Evolutionary conservation across 805 yeast genomes (phyloP).

Genomic region (Saccharomyces eubayanus): DNA sequence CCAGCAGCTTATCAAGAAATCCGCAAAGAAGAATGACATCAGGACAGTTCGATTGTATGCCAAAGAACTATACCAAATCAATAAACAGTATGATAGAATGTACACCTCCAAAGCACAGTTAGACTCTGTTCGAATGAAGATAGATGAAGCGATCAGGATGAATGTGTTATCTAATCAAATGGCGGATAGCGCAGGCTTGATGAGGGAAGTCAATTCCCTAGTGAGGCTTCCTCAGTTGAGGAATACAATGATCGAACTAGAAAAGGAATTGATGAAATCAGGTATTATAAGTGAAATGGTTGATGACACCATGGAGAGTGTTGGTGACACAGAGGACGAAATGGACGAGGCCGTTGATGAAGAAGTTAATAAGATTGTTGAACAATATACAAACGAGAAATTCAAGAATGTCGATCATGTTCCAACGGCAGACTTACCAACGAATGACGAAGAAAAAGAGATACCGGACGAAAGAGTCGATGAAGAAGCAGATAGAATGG

Average conservation of each 20-base stretch:
- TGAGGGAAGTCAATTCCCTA: slow-evolving; percentile 80
- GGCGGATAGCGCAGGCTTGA: slow-evolving; percentile 66
- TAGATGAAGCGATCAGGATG: slow-evolving; percentile 86
- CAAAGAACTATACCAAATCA: slow-evolving; percentile 63
- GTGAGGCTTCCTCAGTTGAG: slow-evolving; percentile 72
- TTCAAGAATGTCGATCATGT: slow-evolving; percentile 32
- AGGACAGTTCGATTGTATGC: slow-evolving; percentile 76
- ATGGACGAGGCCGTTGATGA: slow-evolving; percentile 58
- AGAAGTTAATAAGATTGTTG: slow-evolving; percentile 55
- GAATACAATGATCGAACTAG: slow-evolving; percentile 75
- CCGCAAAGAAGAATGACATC: slow-evolving; percentile 69
- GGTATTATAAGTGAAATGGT: slow-evolving; percentile 93
- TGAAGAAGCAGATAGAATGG: slow-evolving; percentile 64
- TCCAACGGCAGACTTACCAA: slow-evolving; percentile 28
- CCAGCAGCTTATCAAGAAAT: slow-evolving; percentile 59
- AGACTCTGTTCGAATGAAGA: slow-evolving; percentile 78
- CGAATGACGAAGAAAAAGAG: slow-evolving; percentile 28
- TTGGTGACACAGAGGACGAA: slow-evolving; percentile 56
- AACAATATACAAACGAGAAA: slow-evolving; percentile 38
- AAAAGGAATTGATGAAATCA: slow-evolving; percentile 76
- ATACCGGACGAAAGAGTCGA: slow-evolving; percentile 38
- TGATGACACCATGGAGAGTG: slow-evolving; percentile 75
- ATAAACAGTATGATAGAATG: slow-evolving; percentile 65
- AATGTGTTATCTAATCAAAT: slow-evolving; percentile 74
- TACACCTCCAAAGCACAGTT: slow-evolving; percentile 77